Conservation (phyloP, 768 basidiomycete genomes). For the Naganishia antarctica region DNA sequence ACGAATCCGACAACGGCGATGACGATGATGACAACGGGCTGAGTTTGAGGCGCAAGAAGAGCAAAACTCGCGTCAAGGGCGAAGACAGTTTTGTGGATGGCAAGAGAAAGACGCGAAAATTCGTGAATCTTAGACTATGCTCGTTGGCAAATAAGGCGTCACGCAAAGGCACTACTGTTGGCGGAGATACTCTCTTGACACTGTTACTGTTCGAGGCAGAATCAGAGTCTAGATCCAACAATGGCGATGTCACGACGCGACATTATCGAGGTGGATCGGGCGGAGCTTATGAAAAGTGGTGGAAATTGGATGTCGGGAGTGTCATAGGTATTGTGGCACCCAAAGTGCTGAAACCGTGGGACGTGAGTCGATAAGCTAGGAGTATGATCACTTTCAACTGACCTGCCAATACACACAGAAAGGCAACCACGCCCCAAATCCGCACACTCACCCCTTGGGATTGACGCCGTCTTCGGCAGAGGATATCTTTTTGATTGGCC, state of each 20-base stretch:
- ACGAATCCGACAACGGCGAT: constrained; percentile 50
- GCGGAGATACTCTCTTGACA: constrained; percentile 80
- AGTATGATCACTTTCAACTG: background rate
- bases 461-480: constrained; percentile 76
- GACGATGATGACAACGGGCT: constrained; percentile 33
- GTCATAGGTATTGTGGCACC: constrained; percentile 89
- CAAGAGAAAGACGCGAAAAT: constrained; percentile 46
- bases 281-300: constrained; percentile 79
- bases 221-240: constrained; percentile 40
- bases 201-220: constrained; percentile 87
- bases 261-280: constrained; percentile 78
- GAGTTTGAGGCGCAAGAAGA: constrained; percentile 4
- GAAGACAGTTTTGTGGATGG: background rate
- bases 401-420: constrained; percentile 31
- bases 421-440: constrained; percentile 59
- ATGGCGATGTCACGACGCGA: background rate
- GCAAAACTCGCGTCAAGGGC: constrained; percentile 27
- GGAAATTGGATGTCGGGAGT: constrained; percentile 79
- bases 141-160: constrained; percentile 49
- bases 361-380: constrained; percentile 54
- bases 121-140: constrained; percentile 68
- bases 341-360: constrained; percentile 74
- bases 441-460: constrained; percentile 73
- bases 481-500: constrained; percentile 77
- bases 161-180: constrained; percentile 61